Percentiles rank a stretch among this genome's conserved stretches.
Conservation (phyloP, 495 filamentous ascomycete genomes). For the Penicillium desertorum region DNA sequence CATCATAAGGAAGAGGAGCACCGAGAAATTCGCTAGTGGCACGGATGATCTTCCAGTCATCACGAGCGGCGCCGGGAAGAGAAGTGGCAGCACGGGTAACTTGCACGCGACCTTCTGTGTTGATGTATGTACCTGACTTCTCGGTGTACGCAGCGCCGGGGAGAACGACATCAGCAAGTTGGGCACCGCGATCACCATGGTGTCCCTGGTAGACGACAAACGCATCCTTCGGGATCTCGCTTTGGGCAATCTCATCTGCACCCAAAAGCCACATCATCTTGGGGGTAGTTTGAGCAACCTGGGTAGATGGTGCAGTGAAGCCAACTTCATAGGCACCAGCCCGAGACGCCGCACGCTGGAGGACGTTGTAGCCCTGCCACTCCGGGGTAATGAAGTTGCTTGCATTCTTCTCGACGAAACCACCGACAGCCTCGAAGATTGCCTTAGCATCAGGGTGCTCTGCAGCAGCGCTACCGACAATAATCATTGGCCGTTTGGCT, state of each 20-base stretch:
- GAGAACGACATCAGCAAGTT: conserved; percentile 89
- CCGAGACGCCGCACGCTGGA: conserved; percentile 89
- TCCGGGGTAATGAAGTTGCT: conserved; percentile 82
- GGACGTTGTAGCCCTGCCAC: conserved; percentile 97
- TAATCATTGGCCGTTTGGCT: conserved; percentile 93
- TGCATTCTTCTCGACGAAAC: conserved; percentile 89
- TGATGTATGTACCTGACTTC: conserved; percentile 95
- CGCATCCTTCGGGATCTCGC: conserved; percentile 86
- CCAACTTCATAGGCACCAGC: conserved; percentile 93
- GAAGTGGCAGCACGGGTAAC: conserved; percentile 85
- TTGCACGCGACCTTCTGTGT: conserved; percentile 95
- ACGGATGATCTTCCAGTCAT: conserved; percentile 98
- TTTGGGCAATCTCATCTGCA: conserved; percentile 80
- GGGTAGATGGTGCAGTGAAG: conserved; percentile 77
- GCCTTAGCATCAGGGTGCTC: conserved; percentile 89
- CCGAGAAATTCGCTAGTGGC: conserved; percentile 90
- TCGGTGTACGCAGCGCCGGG: conserved; percentile 95
- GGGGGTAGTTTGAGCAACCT: conserved; percentile 75
- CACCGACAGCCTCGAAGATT: conserved; percentile 84
- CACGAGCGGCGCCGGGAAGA: conserved; percentile 81
- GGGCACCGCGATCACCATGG: conserved; percentile 90
- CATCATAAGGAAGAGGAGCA: conserved; percentile 83
- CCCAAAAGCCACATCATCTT: conserved; percentile 98
- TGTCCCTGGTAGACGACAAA: conserved; percentile 98
- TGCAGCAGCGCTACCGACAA: conserved; percentile 83